A percentile compares a stretch with the other conserved stretches of the same genome.
Conservation (phyloP, 139 green algal genomes). For the Helicosporidium sp. region DNA sequence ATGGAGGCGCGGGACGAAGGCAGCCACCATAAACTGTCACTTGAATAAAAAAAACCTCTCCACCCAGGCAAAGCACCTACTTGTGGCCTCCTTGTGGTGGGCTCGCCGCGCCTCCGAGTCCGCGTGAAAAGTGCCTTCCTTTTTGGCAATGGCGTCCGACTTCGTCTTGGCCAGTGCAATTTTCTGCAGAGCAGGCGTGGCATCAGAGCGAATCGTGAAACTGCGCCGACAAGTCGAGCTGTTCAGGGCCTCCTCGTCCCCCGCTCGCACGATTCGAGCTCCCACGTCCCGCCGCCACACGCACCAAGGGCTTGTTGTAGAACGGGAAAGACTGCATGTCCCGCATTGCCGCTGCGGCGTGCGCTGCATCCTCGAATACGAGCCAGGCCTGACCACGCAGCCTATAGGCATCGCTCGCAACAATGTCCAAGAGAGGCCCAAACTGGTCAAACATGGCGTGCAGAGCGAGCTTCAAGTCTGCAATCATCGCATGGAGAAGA, state of each 20-base stretch:
- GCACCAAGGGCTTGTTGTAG: slow-evolving; percentile 86
- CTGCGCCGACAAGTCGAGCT: background rate
- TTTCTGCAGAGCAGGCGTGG: slow-evolving; percentile 22
- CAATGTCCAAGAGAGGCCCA: slow-evolving; percentile 81
- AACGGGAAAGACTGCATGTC: slow-evolving; percentile 93
- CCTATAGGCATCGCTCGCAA: slow-evolving; percentile 59
- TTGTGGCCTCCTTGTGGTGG: background rate
- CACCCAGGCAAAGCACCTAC: no score
- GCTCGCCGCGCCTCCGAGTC: background rate
- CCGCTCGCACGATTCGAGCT: background rate
- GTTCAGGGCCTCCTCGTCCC: background rate
- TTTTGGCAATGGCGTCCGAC: slow-evolving; percentile 67
- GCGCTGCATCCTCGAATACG: slow-evolving; percentile 66
- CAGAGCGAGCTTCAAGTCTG: slow-evolving; percentile 85
- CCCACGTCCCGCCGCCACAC: background rate
- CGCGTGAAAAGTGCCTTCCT: slow-evolving; percentile 59
- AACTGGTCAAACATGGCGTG: slow-evolving; percentile 90
- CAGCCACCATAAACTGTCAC: no score
- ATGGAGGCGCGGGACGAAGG: no score
- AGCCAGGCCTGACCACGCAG: slow-evolving; percentile 89
- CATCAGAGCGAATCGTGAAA: background rate
- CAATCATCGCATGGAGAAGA: no score
- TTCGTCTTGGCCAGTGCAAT: slow-evolving; percentile 75
- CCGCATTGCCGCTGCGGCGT: slow-evolving; percentile 61
- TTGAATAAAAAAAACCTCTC: no score